Evolutionary conservation across 129 eudicot genomes (phyloP).

Genomic region (Chrysanthemum makinoi): DNA sequence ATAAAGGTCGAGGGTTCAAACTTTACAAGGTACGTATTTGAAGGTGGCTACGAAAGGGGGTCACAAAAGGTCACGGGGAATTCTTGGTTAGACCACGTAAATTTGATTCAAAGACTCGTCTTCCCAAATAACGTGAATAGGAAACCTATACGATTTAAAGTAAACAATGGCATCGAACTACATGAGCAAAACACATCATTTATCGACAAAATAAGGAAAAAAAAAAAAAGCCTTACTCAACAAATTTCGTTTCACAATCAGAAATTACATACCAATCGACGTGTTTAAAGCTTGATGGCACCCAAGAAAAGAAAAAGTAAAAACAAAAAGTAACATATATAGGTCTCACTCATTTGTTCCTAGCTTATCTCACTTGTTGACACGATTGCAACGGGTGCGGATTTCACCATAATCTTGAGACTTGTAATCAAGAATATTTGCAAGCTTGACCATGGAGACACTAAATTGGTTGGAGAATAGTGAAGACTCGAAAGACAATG

Average conservation of each 20-base stretch:
- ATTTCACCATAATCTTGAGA: slow-evolving; percentile 53
- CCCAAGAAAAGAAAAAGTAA: background rate
- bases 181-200: background rate
- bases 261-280: background rate
- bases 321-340: background rate
- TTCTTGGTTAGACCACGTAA: no score
- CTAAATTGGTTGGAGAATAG: slow-evolving; percentile 56
- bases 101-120: no score
- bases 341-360: background rate
- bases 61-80: no score
- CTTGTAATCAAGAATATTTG: slow-evolving; percentile 45
- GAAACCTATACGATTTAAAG: no score
- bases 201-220: background rate
- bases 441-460: slow-evolving; percentile 81
- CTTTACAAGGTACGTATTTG: no score
- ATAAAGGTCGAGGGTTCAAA: no score
- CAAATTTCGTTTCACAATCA: background rate
- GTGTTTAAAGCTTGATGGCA: background rate
- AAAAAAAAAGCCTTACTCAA: background rate
- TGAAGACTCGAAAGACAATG: slow-evolving; percentile 44
- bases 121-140: no score
- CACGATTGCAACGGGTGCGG: slow-evolving; percentile 47
- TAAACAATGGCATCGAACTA: no score
- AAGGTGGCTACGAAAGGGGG: no score
- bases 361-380: slow-evolving; percentile 38